Percentiles rank a stretch among this genome's conserved stretches.
Evolutionary conservation across 805 yeast genomes (phyloP).

Genomic region (Candida patagonica): DNA sequence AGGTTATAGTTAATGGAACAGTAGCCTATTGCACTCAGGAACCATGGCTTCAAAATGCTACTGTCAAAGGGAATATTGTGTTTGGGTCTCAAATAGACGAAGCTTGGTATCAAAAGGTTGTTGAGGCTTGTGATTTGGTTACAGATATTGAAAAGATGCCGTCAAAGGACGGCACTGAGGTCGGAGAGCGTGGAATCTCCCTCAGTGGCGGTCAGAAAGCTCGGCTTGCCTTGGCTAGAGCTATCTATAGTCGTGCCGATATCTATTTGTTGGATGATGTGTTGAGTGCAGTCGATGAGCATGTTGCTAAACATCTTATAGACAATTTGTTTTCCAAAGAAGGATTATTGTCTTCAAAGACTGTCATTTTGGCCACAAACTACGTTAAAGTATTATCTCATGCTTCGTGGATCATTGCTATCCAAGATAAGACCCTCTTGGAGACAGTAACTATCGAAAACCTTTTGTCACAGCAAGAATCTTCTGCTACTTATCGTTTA

Average conservation of each 20-base stretch:
- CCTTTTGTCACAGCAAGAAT: conserved; percentile 35
- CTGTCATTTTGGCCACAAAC: conserved; percentile 54
- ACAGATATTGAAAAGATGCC: no score
- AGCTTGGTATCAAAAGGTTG: conserved; percentile 66
- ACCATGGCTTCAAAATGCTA: conserved; percentile 91
- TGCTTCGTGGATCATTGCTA: background rate
- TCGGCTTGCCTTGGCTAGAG: conserved; percentile 83
- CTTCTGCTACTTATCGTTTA: no score
- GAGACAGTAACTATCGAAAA: conserved; percentile 53
- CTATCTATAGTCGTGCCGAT: conserved; percentile 89
- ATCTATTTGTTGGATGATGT: no score
- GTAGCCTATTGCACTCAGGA: no score
- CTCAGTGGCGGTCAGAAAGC: no score
- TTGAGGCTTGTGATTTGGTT: no score
- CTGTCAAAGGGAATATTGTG: conserved; percentile 77
- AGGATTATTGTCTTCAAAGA: conserved; percentile 51
- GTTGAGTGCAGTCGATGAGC: conserved; percentile 97
- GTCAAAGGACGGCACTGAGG: no score
- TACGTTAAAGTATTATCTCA: background rate
- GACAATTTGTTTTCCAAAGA: no score
- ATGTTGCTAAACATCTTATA: conserved; percentile 79
- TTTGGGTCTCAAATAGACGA: conserved; percentile 83
- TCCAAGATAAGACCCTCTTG: conserved; percentile 32
- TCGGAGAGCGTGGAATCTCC: no score
- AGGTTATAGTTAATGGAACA: conserved; percentile 54